phyloP scores from a whole-genome alignment of 2,329 filamentous ascomycete species.

The Proliferodiscus dingleyae region DNA sequence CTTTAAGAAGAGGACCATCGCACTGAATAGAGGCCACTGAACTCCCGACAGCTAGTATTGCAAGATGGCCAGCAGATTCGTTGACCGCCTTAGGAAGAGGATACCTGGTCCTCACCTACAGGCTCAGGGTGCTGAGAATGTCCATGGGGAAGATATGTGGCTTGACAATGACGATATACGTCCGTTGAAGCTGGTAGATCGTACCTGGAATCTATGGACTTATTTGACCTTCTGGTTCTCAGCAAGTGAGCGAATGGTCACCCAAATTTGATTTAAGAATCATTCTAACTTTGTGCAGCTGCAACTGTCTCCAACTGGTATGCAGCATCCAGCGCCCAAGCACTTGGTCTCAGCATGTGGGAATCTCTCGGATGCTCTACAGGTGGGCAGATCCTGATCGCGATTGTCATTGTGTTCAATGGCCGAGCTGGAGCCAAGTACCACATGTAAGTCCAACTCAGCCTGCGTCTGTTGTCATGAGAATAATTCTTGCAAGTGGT shows the following conservation, averaged over 20 bases:
- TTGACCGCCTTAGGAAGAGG: slow-evolving; percentile 15
- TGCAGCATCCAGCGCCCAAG: slow-evolving; percentile 35
- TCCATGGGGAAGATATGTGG: slow-evolving; percentile 29
- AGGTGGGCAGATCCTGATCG: slow-evolving; percentile 39
- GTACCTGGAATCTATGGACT: slow-evolving; percentile 38
- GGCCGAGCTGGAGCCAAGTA: slow-evolving; percentile 40
- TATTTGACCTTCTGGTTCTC: slow-evolving; percentile 42
- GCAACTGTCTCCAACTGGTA: slow-evolving; percentile 38
- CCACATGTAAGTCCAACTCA: slow-evolving; percentile 36
- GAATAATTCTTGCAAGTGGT: slow-evolving; percentile 18
- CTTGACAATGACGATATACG: slow-evolving; percentile 40
- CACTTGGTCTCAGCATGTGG: slow-evolving; percentile 45
- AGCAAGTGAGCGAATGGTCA: slow-evolving; percentile 20
- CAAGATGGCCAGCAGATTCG: slow-evolving; percentile 13
- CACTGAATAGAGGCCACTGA: neutral
- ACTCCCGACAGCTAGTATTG: too few species aligned
- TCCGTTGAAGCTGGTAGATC: slow-evolving; percentile 35
- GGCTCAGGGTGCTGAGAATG: slow-evolving; percentile 25
- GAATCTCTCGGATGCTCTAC: slow-evolving; percentile 39
- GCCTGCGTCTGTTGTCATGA: too few species aligned
- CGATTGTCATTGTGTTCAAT: slow-evolving; percentile 39
- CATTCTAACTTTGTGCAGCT: slow-evolving; percentile 10
- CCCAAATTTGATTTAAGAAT: neutral
- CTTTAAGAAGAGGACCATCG: neutral
- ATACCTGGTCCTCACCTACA: slow-evolving; percentile 19